These are phyloP conservation scores for Penicillium sp. DNA, from an alignment of 2,329 filamentous ascomycete genomes.

Conservation along the genomic window DNA sequence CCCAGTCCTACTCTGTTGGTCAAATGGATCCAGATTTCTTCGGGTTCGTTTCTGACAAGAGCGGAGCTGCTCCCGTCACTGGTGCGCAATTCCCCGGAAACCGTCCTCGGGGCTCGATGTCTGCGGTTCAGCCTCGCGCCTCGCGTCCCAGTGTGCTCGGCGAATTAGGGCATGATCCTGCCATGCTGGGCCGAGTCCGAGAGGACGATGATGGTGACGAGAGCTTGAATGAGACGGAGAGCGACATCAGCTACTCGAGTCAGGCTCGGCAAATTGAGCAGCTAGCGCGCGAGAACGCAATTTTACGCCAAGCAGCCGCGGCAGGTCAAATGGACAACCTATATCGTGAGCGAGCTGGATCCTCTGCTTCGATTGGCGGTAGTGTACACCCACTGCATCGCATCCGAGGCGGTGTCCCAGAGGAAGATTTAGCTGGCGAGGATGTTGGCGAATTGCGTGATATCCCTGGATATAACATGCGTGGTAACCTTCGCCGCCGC, in stretches of 20 bases:
- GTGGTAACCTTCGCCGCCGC: conserved; percentile 39
- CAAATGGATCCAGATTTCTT: conserved; percentile 69
- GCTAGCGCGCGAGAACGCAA: conserved; percentile 46
- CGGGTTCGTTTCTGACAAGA: conserved; percentile 33
- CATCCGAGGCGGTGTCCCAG: conserved; percentile 41
- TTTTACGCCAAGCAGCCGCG: conserved; percentile 45
- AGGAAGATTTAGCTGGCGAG: conserved; percentile 46
- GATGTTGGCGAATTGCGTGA: conserved; percentile 45
- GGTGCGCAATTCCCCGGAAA: conserved; percentile 25
- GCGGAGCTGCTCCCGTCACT: conserved; percentile 23
- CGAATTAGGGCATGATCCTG: conserved; percentile 46
- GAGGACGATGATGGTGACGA: conserved; percentile 49
- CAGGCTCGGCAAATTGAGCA: conserved; percentile 48
- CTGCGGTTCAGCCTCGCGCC: conserved; percentile 73
- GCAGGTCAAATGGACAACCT: conserved; percentile 40
- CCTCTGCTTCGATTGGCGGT: conserved; percentile 37
- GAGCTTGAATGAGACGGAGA: conserved; percentile 39
- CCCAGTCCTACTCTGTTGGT: conserved; percentile 93
- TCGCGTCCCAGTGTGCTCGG: conserved; percentile 56
- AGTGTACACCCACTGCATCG: conserved; percentile 37
- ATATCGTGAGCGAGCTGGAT: conserved; percentile 42
- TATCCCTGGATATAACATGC: conserved; percentile 40
- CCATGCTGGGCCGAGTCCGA: conserved; percentile 45
- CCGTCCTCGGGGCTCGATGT: conserved; percentile 51
- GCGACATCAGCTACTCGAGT: conserved; percentile 36